A percentile compares a stretch with the other conserved stretches of the same genome.
Conservation (phyloP, 768 basidiomycete genomes). For the Gyrodon lividus region DNA sequence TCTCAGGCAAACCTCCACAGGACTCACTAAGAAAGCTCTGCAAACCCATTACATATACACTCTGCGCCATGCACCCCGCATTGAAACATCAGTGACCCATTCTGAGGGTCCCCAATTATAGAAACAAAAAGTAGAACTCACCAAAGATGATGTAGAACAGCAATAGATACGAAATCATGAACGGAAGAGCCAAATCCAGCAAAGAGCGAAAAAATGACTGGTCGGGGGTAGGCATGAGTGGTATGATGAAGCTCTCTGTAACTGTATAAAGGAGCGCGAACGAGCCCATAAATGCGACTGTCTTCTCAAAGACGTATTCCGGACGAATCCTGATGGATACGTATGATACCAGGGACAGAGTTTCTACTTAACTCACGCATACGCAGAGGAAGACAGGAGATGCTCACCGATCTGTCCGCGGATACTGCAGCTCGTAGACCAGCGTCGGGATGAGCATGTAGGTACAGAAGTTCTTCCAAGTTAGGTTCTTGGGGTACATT, state of each 20-base stretch:
- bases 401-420: slow-evolving; percentile 76
- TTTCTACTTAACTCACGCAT: slow-evolving; percentile 1
- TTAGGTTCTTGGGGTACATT: slow-evolving; percentile 84
- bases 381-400: neutral
- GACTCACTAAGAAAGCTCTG: slow-evolving; percentile 82
- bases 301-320: slow-evolving; percentile 53
- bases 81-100: slow-evolving; percentile 1
- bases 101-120: neutral
- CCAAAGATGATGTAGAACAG: slow-evolving; percentile 87
- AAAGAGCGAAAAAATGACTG: slow-evolving; percentile 75
- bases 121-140: slow-evolving; percentile 27
- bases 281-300: slow-evolving; percentile 89
- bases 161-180: slow-evolving; percentile 89
- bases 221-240: slow-evolving; percentile 65
- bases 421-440: slow-evolving; percentile 96
- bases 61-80: slow-evolving; percentile 43
- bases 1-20: neutral
- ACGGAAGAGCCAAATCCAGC: slow-evolving; percentile 86
- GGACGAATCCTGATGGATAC: slow-evolving; percentile 40
- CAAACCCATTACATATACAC: slow-evolving; percentile 95
- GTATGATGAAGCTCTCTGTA: slow-evolving; percentile 92
- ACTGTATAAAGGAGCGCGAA: slow-evolving; percentile 93
- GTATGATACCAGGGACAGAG: neutral
- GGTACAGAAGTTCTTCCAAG: slow-evolving; percentile 73
- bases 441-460: slow-evolving; percentile 90